Base-by-base conservation (phyloP, 192 early-diverging fungal species). In the Phycomyces blakesleeanus region DNA sequence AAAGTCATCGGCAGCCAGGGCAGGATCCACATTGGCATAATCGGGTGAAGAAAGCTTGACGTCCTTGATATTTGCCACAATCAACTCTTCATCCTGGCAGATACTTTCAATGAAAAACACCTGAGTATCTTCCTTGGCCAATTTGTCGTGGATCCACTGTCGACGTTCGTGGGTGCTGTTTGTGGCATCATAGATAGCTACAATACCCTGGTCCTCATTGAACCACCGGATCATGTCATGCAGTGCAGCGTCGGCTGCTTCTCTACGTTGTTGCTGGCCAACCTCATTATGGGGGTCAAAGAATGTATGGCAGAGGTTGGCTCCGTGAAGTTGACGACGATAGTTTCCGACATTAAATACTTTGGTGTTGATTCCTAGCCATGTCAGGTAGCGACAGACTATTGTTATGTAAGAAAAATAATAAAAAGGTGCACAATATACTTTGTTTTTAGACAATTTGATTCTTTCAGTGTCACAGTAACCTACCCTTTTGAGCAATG, bases 261-360 rank as follows among this genome's bases (percentile, higher is more conserved):
- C 81, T 24, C 83, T 82, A 39, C 97, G 87, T 63, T 83, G 83
- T 51, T 82, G 76, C 57, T 84, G 84, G 15, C 83, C 87, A 40
- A 85, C 85, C 4, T 74, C 62, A 71, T 99, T 92, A 57, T 64
- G 63, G 20, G 96, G 93, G 62, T 98, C 94, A 76, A 97, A 99
- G 75, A 97, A 97, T 34, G 83, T 82, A 71, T 95, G 92, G 51
- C 78, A 75, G 57, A 88, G 78, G 60, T 83, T 74, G 10, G 94
- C 91, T 39, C 96, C 95, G 54, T 89, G 85, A 7, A 92, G 74
- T 63, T 93, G 86, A 47, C 96, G 83, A 15, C 95, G 89, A 78
- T 99, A 99, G 73, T 98, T 92, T 52, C 94, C 97, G 29, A 99
- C 96, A 66, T 98, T 98, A 81, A 98, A 99, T 34, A 98, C 93